Evolutionary conservation across 495 filamentous ascomycete species (phyloP), one percentile per base, ranked within the genome.

Genomic region (Hyphodiscus hymeniophilus): DNA sequence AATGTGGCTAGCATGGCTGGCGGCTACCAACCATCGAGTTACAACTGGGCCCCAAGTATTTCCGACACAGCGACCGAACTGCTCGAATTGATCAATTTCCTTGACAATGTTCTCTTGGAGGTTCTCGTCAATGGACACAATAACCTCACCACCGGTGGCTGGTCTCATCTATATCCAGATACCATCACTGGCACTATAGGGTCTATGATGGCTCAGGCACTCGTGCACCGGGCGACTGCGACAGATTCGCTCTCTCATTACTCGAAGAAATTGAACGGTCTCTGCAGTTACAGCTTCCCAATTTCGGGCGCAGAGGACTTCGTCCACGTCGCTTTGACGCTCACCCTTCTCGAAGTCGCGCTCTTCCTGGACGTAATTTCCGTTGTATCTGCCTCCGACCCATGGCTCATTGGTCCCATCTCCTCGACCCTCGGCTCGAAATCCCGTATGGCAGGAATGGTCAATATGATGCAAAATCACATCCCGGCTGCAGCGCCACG

Each of bases 331-430:
- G 54, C 51, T 11, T 50, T 58, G 17, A 52, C 34, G n/a, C 51
- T 67, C 16, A 55, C 78, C 31, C 57, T 76, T 8, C 76, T 79
- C 13, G 78, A 76, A 55, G 80, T 73, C 50, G 70, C 71, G 42
- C 72, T 74, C 8, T 70, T 73, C 0, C 63, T 82, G 17, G 72
- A 77, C 22, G 66, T 69, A 10, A 71, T 80, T 63, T 63, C 69
- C 1, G 60, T 63, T 21, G 65, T 79, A 18, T 79, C 80, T 48
- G 58, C 63, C 5, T 70, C 69, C 1, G 66, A 72, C 52, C 56
- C 72, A 1, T 66, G 61, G 49, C 60, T 70, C 0, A 63, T 68
- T 1, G 59, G 61, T 2, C 43, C 56, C 2, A 51, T 70, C 10
- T 53, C 59, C 13, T 60, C 64, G 5, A 54, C 58, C 20, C 47